Conservation (phyloP, 805 yeast species). For the Hanseniaspora singularis region DNA sequence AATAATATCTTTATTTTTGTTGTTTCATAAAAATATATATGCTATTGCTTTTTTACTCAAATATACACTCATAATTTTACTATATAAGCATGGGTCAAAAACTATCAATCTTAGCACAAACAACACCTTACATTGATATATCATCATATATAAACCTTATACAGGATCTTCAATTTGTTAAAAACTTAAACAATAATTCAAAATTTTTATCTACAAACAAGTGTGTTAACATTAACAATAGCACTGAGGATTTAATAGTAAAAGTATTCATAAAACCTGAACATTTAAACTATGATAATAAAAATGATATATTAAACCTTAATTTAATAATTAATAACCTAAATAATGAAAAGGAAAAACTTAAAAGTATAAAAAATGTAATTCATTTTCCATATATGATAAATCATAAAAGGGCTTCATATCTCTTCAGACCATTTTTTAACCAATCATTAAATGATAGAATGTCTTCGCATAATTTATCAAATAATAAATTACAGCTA, state of each 20-base stretch:
- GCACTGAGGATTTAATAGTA: constrained; percentile 57
- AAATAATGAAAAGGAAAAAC: constrained; percentile 25
- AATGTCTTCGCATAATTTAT: constrained; percentile 40
- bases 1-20: too few species aligned
- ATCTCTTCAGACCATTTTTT: constrained; percentile 70
- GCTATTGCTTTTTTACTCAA: too few species aligned
- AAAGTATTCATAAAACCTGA: constrained; percentile 72
- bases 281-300: constrained; percentile 18
- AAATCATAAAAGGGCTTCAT: constrained; percentile 87
- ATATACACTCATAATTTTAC: too few species aligned
- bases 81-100: constrained; percentile 64
- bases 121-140: constrained; percentile 82
- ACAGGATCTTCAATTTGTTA: constrained; percentile 59
- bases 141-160: constrained; percentile 81
- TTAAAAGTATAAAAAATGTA: constrained; percentile 47
- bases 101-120: constrained; percentile 73
- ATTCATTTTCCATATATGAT: constrained; percentile 61
- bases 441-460: constrained; percentile 78
- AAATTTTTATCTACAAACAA: constrained; percentile 38
- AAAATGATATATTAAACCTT: constrained; percentile 17
- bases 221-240: constrained; percentile 61
- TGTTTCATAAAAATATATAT: too few species aligned
- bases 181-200: constrained; percentile 42
- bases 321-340: constrained; percentile 27
- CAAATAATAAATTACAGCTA: not conserved